Evolutionary conservation across 257 asterid species (phyloP).

Genomic region (Solanum tarapatanum): DNA sequence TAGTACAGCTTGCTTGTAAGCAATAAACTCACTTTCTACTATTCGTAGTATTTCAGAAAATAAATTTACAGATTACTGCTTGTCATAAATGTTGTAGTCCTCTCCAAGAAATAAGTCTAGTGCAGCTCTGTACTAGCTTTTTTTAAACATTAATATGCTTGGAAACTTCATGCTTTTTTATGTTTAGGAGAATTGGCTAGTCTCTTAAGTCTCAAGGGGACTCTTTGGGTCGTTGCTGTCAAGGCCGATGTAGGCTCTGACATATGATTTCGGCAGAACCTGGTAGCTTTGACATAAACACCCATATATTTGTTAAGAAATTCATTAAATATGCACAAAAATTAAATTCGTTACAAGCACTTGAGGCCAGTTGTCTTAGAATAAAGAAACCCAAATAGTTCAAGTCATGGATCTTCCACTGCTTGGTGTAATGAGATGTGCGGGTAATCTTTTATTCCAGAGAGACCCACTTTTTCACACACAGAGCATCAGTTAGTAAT

Average conservation of each 20-base stretch:
- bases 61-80: not conserved
- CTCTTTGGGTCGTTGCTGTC: not conserved
- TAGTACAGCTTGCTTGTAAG: not conserved
- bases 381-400: not conserved
- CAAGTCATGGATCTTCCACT: not conserved
- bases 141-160: not conserved
- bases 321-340: not conserved
- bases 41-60: not conserved
- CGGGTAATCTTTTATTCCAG: not conserved
- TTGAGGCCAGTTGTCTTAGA: not conserved
- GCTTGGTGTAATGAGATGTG: not conserved
- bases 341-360: not conserved
- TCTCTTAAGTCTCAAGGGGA: not conserved
- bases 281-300: not conserved
- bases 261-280: not conserved
- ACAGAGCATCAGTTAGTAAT: not conserved
- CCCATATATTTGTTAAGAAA: not conserved
- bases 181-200: not conserved
- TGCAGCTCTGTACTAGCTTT: not conserved
- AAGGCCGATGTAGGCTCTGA: not conserved
- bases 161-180: not conserved
- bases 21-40: not conserved
- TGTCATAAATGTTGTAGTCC: not conserved
- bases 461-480: not conserved
- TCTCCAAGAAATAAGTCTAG: not conserved